Percentiles rank a stretch among this genome's conserved stretches.
Conservation (phyloP, 768 basidiomycete genomes). For the Phaeotremella fagi region DNA sequence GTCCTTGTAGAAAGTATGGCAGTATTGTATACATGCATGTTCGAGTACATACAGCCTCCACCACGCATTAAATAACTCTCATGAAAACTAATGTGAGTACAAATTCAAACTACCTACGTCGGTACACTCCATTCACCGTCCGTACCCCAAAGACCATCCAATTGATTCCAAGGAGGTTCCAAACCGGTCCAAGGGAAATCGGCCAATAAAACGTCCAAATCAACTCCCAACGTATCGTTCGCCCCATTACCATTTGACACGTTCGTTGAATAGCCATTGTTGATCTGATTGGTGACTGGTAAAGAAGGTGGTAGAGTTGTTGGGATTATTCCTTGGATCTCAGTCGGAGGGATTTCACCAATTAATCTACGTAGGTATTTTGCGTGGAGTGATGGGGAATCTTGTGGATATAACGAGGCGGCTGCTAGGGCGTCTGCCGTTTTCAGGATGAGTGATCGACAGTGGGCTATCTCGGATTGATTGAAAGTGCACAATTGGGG, state of each 20-base stretch:
- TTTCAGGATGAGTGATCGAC: constrained; percentile 21
- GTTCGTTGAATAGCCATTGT: too few relatives aligned
- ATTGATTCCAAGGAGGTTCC: not conserved
- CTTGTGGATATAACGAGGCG: constrained; percentile 20
- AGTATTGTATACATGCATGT: too few relatives aligned
- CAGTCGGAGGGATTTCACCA: not conserved
- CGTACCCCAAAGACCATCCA: not conserved
- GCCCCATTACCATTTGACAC: too few relatives aligned
- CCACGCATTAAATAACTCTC: too few relatives aligned
- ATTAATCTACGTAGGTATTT: constrained; percentile 19
- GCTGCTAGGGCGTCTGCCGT: constrained; percentile 22
- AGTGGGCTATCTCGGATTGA: constrained; percentile 19
- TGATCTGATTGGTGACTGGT: constrained; percentile 5
- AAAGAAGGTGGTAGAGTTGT: constrained; percentile 2
- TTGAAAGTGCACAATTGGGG: constrained; percentile 17
- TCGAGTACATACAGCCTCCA: too few relatives aligned
- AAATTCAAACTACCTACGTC: too few relatives aligned
- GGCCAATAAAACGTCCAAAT: constrained; percentile 16
- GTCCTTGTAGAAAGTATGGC: too few relatives aligned
- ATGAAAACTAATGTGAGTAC: too few relatives aligned
- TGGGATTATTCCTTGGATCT: not conserved
- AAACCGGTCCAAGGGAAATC: constrained; percentile 20
- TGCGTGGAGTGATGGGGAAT: constrained; percentile 26
- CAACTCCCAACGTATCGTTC: constrained; percentile 10
- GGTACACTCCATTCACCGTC: not conserved